Evolutionary conservation across 805 yeast species (phyloP).

Genomic region (Candida nonsorbophila): DNA sequence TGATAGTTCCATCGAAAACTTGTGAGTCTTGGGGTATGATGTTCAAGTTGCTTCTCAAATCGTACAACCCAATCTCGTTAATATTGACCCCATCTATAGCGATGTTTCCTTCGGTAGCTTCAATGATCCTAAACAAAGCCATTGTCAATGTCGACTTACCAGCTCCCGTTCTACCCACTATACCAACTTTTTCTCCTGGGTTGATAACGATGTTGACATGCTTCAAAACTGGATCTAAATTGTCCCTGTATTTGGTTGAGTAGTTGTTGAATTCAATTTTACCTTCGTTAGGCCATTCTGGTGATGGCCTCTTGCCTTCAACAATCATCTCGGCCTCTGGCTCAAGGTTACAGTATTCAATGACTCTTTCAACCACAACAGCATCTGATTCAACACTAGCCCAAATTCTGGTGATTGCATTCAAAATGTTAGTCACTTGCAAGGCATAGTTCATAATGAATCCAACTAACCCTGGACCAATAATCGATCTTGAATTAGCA

Average conservation of each 20-base stretch:
- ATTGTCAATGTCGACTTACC: constrained; percentile 85
- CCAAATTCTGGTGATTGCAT: constrained; percentile 27
- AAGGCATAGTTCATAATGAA: constrained; percentile 33
- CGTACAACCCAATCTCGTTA: constrained; percentile 64
- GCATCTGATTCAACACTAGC: constrained; percentile 30
- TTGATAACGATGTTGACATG: constrained; percentile 58
- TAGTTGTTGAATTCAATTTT: constrained; percentile 63
- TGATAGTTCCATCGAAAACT: constrained; percentile 78
- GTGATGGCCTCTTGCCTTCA: constrained; percentile 26
- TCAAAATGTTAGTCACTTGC: constrained; percentile 23
- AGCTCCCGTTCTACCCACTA: constrained; percentile 96
- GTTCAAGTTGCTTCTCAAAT: constrained; percentile 69
- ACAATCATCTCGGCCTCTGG: constrained; percentile 45
- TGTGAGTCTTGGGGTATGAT: constrained; percentile 95
- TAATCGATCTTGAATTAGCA: constrained; percentile 13
- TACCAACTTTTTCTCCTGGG: constrained; percentile 83
- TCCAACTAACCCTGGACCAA: constrained; percentile 31
- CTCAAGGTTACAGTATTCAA: constrained; percentile 29
- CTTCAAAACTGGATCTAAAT: constrained; percentile 73
- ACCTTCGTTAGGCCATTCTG: constrained; percentile 71
- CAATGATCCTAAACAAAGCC: constrained; percentile 82
- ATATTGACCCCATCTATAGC: constrained; percentile 71
- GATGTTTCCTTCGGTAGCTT: constrained; percentile 65
- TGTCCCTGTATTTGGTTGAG: constrained; percentile 80
- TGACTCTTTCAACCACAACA: constrained; percentile 30